Evolutionary conservation across 2,329 filamentous ascomycete species (phyloP).

Genomic region (Monosporascus cannonballus): DNA sequence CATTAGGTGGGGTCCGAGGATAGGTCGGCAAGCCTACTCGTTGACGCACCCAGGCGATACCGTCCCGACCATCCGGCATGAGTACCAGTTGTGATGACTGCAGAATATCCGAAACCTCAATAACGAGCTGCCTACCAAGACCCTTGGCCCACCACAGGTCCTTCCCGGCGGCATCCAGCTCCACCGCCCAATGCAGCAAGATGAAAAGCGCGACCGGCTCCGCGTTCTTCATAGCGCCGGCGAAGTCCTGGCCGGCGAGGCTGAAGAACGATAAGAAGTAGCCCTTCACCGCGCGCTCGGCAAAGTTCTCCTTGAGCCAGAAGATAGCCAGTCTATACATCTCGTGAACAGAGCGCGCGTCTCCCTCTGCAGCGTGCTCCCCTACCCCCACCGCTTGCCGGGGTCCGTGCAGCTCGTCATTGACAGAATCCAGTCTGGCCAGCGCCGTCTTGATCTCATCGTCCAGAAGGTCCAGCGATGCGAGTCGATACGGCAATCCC

Average conservation of each 20-base stretch:
- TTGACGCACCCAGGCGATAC: conserved; percentile 20
- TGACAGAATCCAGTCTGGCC: conserved; percentile 14
- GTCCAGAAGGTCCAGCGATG: conserved; percentile 14
- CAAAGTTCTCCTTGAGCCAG: conserved; percentile 26
- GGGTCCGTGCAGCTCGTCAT: conserved; percentile 12
- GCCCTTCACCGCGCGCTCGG: conserved; percentile 25
- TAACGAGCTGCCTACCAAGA: conserved; percentile 15
- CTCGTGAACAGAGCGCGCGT: conserved; percentile 2
- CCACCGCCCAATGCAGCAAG: conserved; percentile 31
- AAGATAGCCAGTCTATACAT: conserved; percentile 16
- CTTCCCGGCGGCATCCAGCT: conserved; percentile 20
- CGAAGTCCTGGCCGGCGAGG: conserved; percentile 25
- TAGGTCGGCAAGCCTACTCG: conserved; percentile 13
- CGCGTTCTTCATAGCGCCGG: conserved; percentile 19
- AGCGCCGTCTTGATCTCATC: conserved; percentile 14
- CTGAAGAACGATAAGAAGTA: conserved; percentile 26
- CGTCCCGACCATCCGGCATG: conserved; percentile 18
- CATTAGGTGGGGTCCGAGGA: too few relatives aligned
- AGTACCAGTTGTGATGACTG: conserved; percentile 8
- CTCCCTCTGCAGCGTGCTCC: not conserved
- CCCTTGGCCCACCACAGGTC: conserved; percentile 19
- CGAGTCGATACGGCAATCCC: conserved; percentile 2
- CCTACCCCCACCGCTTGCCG: not conserved
- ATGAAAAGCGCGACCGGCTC: conserved; percentile 32
- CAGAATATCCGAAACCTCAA: conserved; percentile 21